These are phyloP conservation scores for Seiridium unicorne DNA, from an alignment of 2,329 filamentous ascomycete species.

Conservation along the genomic window DNA sequence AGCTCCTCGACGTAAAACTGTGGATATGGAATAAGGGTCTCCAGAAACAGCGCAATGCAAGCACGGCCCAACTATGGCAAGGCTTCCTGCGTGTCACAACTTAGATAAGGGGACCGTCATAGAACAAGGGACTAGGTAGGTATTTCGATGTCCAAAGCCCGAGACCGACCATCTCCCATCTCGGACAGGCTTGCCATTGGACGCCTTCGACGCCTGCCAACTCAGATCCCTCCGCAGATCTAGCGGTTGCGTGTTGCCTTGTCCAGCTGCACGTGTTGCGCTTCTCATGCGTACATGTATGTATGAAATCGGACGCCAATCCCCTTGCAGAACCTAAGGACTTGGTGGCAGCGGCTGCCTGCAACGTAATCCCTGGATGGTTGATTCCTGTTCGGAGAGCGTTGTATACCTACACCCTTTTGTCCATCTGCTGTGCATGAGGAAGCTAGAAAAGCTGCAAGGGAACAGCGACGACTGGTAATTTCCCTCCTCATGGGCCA, in stretches of 20 bases:
- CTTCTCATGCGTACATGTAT: neutral
- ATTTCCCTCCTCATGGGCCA: neutral
- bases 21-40: no score
- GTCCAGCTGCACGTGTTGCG: neutral
- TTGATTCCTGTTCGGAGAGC: neutral
- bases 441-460: neutral
- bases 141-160: no score
- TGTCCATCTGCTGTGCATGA: neutral
- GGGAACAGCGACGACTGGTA: neutral
- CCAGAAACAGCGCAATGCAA: no score
- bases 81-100: neutral
- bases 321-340: neutral
- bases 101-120: neutral
- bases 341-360: neutral
- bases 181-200: neutral
- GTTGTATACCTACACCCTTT: slow-evolving; percentile 1
- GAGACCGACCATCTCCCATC: neutral
- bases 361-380: neutral
- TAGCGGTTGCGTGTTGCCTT: neutral
- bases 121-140: no score
- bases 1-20: no score
- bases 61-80: neutral
- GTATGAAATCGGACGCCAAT: neutral
- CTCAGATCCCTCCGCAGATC: neutral
- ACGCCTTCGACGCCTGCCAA: neutral